Evolutionary conservation across 805 yeast species (phyloP), one percentile per base, ranked within the genome.

Genomic region (Wickerhamomyces chambardii): DNA sequence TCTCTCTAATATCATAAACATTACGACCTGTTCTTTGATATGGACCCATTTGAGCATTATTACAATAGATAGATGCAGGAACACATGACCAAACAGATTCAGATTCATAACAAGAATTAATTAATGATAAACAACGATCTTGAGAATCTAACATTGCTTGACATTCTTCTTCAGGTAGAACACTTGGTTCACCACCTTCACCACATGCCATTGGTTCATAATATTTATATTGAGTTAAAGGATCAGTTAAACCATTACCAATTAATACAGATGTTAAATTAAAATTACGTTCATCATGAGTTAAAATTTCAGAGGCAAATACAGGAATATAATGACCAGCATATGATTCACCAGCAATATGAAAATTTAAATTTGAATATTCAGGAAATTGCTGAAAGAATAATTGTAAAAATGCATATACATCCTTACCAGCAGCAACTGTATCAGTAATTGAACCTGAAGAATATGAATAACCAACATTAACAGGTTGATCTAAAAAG

Each of bases 131-230:
- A 66, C 98, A 90, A 56, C 90, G 76, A 32, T 85, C 86, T 50
- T 83, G 72, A 32, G 79, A 58, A 34, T 65, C 66, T 37, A 70
- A 68, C 82, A 90, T 78, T 24, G 64, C 61, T 35, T 74, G 70
- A 65, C 98, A 90, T 49, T 82, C 81, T 41, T 81, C 86, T 37
- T 85, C 92, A 27, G 73, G 63, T 44, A 87, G 64, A 5, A 86
- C 85, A 14, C 89, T 66, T 28, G 83, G 81, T 47, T 72, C 77
- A 28, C 95, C 96, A 47, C 95, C 95, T 51, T 77, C 68, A 44
- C 95, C 95, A 63, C 96, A 87, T 12, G 95, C 95, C 96, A 86
- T 87, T 58, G 94, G 95, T 55, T 81, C 78, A 58, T 81, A 84
- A 60, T 74, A 73, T 42, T 73, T 75, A 59, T 80, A 79, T 63